phyloP scores from a whole-genome alignment of 1,139 yeast species.

The Lizanozyma gosingica region DNA sequence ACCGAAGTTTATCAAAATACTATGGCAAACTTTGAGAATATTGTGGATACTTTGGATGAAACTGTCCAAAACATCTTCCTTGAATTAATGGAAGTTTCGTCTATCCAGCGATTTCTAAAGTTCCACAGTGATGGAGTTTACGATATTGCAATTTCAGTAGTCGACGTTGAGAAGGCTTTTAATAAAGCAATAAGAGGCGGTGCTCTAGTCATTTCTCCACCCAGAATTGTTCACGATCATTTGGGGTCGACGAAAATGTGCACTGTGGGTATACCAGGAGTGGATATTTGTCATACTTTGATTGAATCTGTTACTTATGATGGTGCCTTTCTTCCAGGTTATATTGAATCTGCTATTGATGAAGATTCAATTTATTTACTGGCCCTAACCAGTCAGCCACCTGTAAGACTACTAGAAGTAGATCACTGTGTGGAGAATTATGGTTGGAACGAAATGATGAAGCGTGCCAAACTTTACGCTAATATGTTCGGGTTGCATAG shows the following conservation, averaged over 20 bases:
- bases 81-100: constrained; percentile 15
- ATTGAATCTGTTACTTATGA: constrained; percentile 38
- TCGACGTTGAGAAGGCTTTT: constrained; percentile 36
- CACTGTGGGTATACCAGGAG: constrained; percentile 45
- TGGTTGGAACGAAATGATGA: constrained; percentile 58
- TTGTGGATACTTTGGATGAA: constrained; percentile 19
- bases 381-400: constrained; percentile 17
- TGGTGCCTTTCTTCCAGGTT: constrained; percentile 56
- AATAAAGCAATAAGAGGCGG: constrained; percentile 43
- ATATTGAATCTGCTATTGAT: constrained; percentile 10
- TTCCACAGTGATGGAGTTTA: constrained; percentile 71
- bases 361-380: constrained; percentile 3
- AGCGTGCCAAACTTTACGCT: constrained; percentile 50
- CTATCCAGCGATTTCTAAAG: constrained; percentile 34
- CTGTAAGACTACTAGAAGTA: constrained; percentile 31
- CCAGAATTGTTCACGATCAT: constrained; percentile 32
- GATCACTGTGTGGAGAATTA: constrained; percentile 82
- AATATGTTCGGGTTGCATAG: constrained; percentile 61
- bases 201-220: constrained; percentile 39
- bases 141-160: constrained; percentile 59
- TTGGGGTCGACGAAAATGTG: constrained; percentile 48
- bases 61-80: not conserved
- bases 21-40: constrained; percentile 1
- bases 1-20: not conserved
- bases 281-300: constrained; percentile 63